A percentile compares a stretch with the other conserved stretches of the same genome.
Conservation (phyloP, 495 filamentous ascomycete species). For the Paragyromitra xinjiangensis region DNA sequence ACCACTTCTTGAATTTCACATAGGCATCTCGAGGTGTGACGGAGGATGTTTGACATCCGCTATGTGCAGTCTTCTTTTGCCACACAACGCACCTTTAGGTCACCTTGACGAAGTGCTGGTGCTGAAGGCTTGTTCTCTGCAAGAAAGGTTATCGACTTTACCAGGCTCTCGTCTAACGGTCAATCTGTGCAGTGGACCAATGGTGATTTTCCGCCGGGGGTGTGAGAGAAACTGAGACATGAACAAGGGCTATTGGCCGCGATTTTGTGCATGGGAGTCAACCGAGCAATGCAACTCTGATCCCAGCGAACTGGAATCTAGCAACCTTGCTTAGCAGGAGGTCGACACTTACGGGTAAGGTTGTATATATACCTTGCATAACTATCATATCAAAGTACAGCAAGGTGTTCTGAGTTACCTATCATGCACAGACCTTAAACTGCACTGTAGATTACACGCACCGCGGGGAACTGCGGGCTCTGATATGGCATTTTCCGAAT, state of each 20-base stretch:
- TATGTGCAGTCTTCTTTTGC: slow-evolving; percentile 27
- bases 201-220: slow-evolving; percentile 20
- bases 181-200: slow-evolving; percentile 36
- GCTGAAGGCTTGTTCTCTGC: slow-evolving; percentile 43
- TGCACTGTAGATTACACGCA: slow-evolving; percentile 39
- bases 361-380: slow-evolving; percentile 35
- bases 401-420: slow-evolving; percentile 31
- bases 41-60: slow-evolving; percentile 47
- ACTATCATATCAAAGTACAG: slow-evolving; percentile 21
- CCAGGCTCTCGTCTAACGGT: slow-evolving; percentile 45
- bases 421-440: slow-evolving; percentile 34
- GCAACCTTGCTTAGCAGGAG: slow-evolving; percentile 18
- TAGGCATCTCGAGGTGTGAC: slow-evolving; percentile 30
- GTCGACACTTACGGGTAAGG: slow-evolving; percentile 38
- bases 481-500: slow-evolving; percentile 48
- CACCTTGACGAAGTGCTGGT: slow-evolving; percentile 18
- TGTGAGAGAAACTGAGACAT: slow-evolving; percentile 51
- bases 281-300: slow-evolving; percentile 45
- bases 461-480: slow-evolving; percentile 24
- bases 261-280: slow-evolving; percentile 48
- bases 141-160: slow-evolving; percentile 49
- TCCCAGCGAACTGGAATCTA: slow-evolving; percentile 40
- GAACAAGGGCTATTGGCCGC: slow-evolving; percentile 37
- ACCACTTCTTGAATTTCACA: slow-evolving; percentile 28
- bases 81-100: slow-evolving; percentile 22